A percentile compares a stretch with the other conserved stretches of the same genome.
phyloP scores from a whole-genome alignment of 1,139 yeast genomes.

The Saccharomycopsis crataegensis region DNA sequence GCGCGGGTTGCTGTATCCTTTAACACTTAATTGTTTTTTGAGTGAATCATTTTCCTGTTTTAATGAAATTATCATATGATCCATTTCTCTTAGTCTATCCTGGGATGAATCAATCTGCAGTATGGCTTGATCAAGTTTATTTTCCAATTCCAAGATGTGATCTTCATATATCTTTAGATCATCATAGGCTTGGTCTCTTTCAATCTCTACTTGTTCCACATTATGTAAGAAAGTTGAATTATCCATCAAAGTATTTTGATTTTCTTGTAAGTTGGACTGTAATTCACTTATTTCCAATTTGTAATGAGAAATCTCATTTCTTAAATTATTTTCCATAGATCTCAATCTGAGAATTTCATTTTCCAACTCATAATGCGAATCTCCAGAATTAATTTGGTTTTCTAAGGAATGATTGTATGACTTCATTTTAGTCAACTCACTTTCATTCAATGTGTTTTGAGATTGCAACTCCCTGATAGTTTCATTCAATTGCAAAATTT shows the following conservation, averaged over 20 bases:
- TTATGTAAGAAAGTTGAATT: constrained; percentile 13
- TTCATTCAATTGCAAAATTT: constrained; percentile 14
- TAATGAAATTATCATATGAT: constrained; percentile 22
- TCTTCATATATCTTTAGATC: constrained; percentile 20
- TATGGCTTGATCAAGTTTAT: constrained; percentile 21
- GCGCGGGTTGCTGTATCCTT: constrained; percentile 4
- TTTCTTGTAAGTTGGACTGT: constrained; percentile 21
- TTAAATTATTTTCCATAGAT: constrained; percentile 17
- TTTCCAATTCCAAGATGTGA: constrained; percentile 22
- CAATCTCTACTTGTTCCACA: constrained; percentile 17
- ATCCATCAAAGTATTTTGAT: not conserved
- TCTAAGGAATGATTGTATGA: constrained; percentile 12
- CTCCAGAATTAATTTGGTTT: constrained; percentile 8
- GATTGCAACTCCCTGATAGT: constrained; percentile 1
- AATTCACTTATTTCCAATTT: constrained; percentile 24
- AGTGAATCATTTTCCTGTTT: constrained; percentile 22
- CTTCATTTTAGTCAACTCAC: constrained; percentile 8
- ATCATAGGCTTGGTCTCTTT: constrained; percentile 19
- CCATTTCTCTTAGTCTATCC: constrained; percentile 21
- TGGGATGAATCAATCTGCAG: constrained; percentile 22
- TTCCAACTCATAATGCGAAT: constrained; percentile 21
- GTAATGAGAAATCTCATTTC: constrained; percentile 20
- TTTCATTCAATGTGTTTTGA: constrained; percentile 2
- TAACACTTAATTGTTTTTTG: constrained; percentile 13
- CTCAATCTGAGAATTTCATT: constrained; percentile 21